These are phyloP conservation scores for Zygosaccharomyces kombuchaensis DNA, from an alignment of 805 yeast species.

Conservation along the genomic window DNA sequence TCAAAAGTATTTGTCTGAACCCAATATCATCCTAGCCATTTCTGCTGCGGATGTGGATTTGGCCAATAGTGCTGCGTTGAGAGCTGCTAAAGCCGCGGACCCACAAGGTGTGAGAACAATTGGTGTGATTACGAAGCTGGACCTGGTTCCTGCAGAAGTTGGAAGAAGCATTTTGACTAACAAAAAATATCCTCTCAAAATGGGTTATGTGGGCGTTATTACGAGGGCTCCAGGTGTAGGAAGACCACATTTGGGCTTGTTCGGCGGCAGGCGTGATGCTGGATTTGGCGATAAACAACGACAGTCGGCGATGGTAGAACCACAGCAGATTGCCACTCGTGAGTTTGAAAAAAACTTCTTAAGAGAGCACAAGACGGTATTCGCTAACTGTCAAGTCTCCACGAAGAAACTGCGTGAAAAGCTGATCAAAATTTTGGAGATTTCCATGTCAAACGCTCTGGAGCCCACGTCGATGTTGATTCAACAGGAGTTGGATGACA, in stretches of 20 bases:
- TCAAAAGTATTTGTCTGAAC: conserved; percentile 79
- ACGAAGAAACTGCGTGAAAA: conserved; percentile 71
- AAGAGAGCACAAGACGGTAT: conserved; percentile 54
- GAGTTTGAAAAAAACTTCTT: conserved; percentile 66
- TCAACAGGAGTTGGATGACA: conserved; percentile 88
- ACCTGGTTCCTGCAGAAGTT: conserved; percentile 70
- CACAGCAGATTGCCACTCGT: conserved; percentile 41
- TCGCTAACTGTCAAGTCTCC: conserved; percentile 65
- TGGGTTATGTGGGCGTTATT: conserved; percentile 99
- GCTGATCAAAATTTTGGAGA: conserved; percentile 81
- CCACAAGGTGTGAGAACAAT: conserved; percentile 94
- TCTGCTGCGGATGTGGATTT: conserved; percentile 97
- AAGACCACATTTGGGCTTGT: conserved; percentile 15
- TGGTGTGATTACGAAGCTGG: conserved; percentile 93
- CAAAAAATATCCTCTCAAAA: conserved; percentile 78
- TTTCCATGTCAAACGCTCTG: conserved; percentile 83
- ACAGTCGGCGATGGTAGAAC: conserved; percentile 3
- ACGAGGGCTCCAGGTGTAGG: conserved; percentile 60
- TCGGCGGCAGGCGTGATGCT: conserved; percentile 13
- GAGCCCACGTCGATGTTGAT: conserved; percentile 84
- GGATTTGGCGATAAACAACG: not conserved
- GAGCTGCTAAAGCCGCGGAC: conserved; percentile 85
- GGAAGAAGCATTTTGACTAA: conserved; percentile 70
- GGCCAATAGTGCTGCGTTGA: conserved; percentile 90
- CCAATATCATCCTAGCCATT: conserved; percentile 91